Base-by-base conservation (phyloP, 2,329 filamentous ascomycete species). In the Sphaerostilbella broomeana region DNA sequence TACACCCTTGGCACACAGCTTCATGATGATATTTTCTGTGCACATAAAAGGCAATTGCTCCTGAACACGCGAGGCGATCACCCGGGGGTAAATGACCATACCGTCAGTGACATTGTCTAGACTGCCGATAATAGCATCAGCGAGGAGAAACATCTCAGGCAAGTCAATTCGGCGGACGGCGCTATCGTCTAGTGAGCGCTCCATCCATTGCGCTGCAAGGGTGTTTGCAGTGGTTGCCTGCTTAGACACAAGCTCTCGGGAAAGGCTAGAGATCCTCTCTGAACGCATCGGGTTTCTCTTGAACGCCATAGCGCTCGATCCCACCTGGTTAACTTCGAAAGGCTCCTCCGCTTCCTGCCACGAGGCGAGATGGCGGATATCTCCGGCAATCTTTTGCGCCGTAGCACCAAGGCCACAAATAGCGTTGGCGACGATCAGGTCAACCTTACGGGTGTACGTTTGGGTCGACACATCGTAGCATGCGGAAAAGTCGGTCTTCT, bases 21-120 rank as follows among this genome's bases (percentile, higher is more conserved):
- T 79, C 85, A 94, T 88, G 59, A 89, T 85, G 57, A 88, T 80
- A 28, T 48, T 45, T 41, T 52, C 57, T 6, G 81, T 88, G 6
- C 79, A 74, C 83, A 90, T 94, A 65, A 95, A 94, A 1, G 89
- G 89, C 11, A 95, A 75, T 63, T 41, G 85, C 46, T 80, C 74
- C 50, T 79, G 73, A 31, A 94, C 69, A 46, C 74, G 79, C 43
- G 73, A 69, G 44, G 72, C 68, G 57, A 94, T 86, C 40, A 79
- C 71, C 41, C 76, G 73, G 1, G 86, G 85, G 62, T 94, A 95
- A 26, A 95, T 75, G n/a, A 85, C 81, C 9, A 87, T 68, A 8
- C 83, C 81, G 38, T 72, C 69, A 20, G 70, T 72, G 31, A 87
- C 73, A 50, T 86, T 86, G 57, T 86, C 77, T 3, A 81, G 61